Percentiles rank a stretch among this genome's conserved stretches.
These are phyloP conservation scores for Cornus kousa DNA, from an alignment of 148 eudicot species.

Conservation along the genomic window DNA sequence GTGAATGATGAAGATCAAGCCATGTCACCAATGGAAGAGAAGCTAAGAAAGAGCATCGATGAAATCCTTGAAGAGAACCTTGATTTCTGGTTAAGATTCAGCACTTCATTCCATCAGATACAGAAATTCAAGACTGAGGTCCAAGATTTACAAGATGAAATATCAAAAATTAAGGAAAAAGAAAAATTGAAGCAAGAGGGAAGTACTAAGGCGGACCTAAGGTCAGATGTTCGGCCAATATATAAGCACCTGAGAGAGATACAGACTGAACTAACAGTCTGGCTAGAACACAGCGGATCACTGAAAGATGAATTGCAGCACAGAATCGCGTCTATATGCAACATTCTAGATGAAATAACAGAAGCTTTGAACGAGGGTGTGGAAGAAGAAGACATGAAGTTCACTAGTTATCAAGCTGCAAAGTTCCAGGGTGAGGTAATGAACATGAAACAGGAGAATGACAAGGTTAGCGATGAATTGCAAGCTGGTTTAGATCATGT, in stretches of 20 bases:
- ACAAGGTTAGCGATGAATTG: conserved; percentile 79
- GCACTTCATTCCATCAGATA: conserved; percentile 63
- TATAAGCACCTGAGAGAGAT: conserved; percentile 78
- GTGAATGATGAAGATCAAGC: conserved; percentile 19
- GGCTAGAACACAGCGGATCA: conserved; percentile 57
- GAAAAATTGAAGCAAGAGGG: conserved; percentile 42
- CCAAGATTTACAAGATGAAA: conserved; percentile 55
- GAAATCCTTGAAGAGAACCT: conserved; percentile 71
- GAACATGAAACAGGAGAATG: conserved; percentile 95
- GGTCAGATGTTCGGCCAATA: conserved; percentile 61
- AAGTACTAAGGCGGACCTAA: conserved; percentile 19
- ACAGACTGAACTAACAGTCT: conserved; percentile 55
- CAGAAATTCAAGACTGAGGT: conserved; percentile 67
- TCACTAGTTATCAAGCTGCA: conserved; percentile 89
- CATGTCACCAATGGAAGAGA: conserved; percentile 56
- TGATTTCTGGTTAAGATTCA: conserved; percentile 80
- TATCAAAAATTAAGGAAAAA: conserved; percentile 40
- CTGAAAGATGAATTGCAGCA: conserved; percentile 67
- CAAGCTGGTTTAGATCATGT: conserved; percentile 73
- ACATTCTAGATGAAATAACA: conserved; percentile 63
- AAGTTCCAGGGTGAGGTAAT: conserved; percentile 85
- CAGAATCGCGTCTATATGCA: conserved; percentile 52
- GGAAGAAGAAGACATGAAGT: conserved; percentile 71
- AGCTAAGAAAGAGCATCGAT: conserved; percentile 60
- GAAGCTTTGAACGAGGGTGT: conserved; percentile 55